These are phyloP conservation scores for Ziziphus jujuba DNA, from an alignment of 306 rosid species.

Conservation along the genomic window DNA sequence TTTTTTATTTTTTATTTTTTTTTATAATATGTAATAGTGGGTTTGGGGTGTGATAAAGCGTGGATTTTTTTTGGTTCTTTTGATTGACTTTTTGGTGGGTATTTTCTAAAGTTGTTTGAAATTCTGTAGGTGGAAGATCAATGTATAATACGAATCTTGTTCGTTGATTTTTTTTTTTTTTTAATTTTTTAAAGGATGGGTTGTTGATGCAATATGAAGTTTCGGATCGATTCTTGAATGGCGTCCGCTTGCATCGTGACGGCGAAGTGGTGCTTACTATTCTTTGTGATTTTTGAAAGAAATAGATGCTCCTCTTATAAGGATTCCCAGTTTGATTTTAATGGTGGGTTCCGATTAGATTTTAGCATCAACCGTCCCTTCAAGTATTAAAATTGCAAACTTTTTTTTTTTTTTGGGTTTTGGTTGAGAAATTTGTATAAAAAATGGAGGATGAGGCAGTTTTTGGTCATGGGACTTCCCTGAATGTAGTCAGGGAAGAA, in stretches of 20 bases:
- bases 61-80: constrained; percentile 15
- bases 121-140: constrained; percentile 17
- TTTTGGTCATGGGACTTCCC: constrained; percentile 36
- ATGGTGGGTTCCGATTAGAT: constrained; percentile 27
- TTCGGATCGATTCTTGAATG: constrained; percentile 36
- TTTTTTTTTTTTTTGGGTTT: constrained; percentile 16
- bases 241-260: constrained; percentile 14
- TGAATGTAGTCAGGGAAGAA: constrained; percentile 55
- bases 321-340: constrained; percentile 32
- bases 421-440: constrained; percentile 5
- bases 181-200: constrained; percentile 20
- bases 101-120: constrained; percentile 29
- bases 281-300: constrained; percentile 19
- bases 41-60: constrained; percentile 11
- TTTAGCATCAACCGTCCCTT: constrained; percentile 22
- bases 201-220: constrained; percentile 35
- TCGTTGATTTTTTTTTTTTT: constrained; percentile 9
- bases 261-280: constrained; percentile 9
- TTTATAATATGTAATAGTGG: neutral
- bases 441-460: constrained; percentile 61
- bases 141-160: constrained; percentile 26
- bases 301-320: constrained; percentile 5
- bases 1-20: neutral
- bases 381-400: constrained; percentile 16
- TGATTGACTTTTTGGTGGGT: constrained; percentile 18